Base-by-base conservation (phyloP, 2,329 filamentous ascomycete species). In the Exophiala aquamarina region DNA sequence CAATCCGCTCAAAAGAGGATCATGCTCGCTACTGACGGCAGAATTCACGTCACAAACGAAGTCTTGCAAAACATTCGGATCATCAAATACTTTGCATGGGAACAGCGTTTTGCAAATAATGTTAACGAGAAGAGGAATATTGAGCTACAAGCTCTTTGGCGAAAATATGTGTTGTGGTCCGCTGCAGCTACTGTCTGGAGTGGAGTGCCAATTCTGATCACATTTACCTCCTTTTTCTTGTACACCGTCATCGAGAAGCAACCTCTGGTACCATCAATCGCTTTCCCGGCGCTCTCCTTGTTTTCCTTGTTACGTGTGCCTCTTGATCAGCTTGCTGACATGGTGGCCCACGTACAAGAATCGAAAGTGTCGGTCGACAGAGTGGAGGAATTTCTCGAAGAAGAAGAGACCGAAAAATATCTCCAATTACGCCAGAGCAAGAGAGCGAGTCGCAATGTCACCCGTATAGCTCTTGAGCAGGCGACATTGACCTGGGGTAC, bases 41-140 rank as follows among this genome's bases (percentile, higher is more conserved):
- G 93, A 43, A 97, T 98, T 54, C 89, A 96, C 63, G 86, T 90
- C 3, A 98, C 93, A 4, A 98, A 98, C 65, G 93, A 98, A 68
- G 87, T 97, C 6, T 75, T 98, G 20, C 91, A 95, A 63, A 98
- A 97, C 61, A 97, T 98, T 57, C 84, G 93, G 41, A 96, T 98
- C 65, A 97, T 98, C 79, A 98, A 98, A 66, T 98, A 93, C 68
- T 98, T 98, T 65, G 92, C 93, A 0, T 98, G 93, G 93, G 93
- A 98, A 67, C 83, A 90, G 59, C 86, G 92, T 2, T 98, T 96
- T 65, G 82, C 87, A 47, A 80, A 82, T 17, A 83, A 89, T 44
- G 89, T 98, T 26, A 87, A 94, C 51, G 92, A 96, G 66, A 96
- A 95, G 71, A 83, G 93, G 53, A 76, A 77, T 34, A 75, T 75